Base-by-base conservation (phyloP, 148 eudicot genomes). In the Oxyria digyna region DNA sequence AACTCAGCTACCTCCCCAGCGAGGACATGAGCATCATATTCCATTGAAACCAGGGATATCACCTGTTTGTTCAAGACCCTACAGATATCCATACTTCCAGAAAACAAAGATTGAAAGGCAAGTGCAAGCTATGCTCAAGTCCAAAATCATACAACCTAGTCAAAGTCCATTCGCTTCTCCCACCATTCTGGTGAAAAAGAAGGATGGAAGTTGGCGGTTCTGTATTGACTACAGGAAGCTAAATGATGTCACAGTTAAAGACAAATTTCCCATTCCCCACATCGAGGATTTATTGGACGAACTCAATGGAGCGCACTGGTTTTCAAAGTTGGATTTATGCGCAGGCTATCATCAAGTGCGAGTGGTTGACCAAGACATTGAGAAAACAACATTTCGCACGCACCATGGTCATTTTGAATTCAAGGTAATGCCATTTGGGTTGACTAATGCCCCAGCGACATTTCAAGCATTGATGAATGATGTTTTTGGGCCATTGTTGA, bases 401-500 rank as follows among this genome's bases (percentile, higher is more conserved):
- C 69, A 67, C 11, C 29, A 67, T 20, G 49, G 69, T 10, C 48
- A 67, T 9, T 67, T 40, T 20, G 48, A 67, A 17, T 67, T 67
- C 49, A 8, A 9, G 1, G 69, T 67, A 0, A 67, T 67, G 69
- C 50, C 69, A 0, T 67, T 40, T 10, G 50, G 48, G 0, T 23
- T 67, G 4, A 38, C 48, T 0, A 67, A 38, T 21, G 48, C 26
- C 0, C 69, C 31, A 1, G 21, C 69, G 14, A 38, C 49, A 1
- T 67, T 38, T 12, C 69, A 67, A 21, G 24, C 29, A 10, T 18
- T 67, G 26, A 67, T 67, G 69, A 67, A 67, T 21, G 4, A 6
- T 12, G n/a, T 41, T 0, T 67, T 38, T 21, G 17, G 14, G 0
- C 49, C 6, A 0, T 67, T 1, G 20, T 8, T 38, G 27, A 20